Conservation (phyloP, 2,329 filamentous ascomycete species). For the Pseudogymnoascus sp. region DNA sequence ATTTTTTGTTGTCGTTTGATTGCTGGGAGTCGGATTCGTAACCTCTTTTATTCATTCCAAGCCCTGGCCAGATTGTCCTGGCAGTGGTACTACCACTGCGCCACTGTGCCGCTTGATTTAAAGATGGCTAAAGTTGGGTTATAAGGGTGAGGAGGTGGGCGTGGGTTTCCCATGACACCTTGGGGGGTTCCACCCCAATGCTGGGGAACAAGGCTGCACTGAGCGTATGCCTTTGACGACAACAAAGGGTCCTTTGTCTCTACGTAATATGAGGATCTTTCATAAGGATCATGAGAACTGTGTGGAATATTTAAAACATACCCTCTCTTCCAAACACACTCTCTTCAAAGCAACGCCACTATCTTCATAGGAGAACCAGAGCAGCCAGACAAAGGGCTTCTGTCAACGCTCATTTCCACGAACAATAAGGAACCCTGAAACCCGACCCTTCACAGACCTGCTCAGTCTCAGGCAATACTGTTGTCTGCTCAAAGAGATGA, state of each 20-base stretch:
- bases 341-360: background rate
- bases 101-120: slow-evolving; percentile 1
- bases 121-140: background rate
- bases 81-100: slow-evolving; percentile 7
- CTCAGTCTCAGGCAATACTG: background rate
- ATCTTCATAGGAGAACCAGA: background rate
- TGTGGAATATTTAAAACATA: background rate
- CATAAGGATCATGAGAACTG: background rate
- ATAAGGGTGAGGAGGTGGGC: background rate
- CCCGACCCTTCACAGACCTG: background rate
- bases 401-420: background rate
- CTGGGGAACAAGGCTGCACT: background rate
- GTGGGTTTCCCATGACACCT: background rate
- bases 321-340: background rate
- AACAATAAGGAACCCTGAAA: background rate
- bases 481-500: background rate
- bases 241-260: background rate
- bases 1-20: background rate
- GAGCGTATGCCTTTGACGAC: background rate
- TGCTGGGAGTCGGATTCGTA: background rate
- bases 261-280: background rate
- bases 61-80: slow-evolving; percentile 7
- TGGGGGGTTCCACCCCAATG: background rate
- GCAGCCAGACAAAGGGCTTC: background rate
- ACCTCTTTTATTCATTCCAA: background rate